Evolutionary conservation across 2,329 filamentous ascomycete genomes (phyloP), one percentile per base, ranked within the genome.

Genomic region (Pyrenophora graminea): DNA sequence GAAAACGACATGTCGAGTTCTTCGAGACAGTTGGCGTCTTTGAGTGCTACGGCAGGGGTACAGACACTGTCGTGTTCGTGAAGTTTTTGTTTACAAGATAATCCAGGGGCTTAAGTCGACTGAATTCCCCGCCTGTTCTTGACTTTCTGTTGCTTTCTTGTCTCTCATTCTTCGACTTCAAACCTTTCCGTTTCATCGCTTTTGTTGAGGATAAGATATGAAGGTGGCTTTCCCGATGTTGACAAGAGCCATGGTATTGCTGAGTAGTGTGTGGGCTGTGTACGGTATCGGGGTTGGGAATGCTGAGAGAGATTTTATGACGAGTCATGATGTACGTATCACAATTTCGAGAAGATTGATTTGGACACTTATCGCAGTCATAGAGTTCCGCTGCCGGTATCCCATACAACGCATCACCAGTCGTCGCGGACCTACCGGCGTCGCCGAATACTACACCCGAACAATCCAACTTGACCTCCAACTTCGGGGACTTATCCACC

Each of bases 41-140:
- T 40, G n/a, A 44, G 58, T 60, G 50, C 40, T 58, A 64, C 64
- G 50, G 51, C 61, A 65, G 53, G 46, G 10, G 27, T 48, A 41
- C 50, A 49, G 46, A 46, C 19, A 45, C 48, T 38, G 23, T 45
- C 44, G 17, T 45, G 45, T 43, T 50, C 27, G 19, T 21, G 19
- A 30, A 12, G 8, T 7, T 10, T 10, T 30, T 56, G 48, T 61
- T 61, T 60, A 30, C 27, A 30, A 30, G 9, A 30, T 30, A 3
- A 30, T 9, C 9, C 2, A 2, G 5, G 41, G 30, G 13, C 17
- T 15, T 15, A 32, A 21, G 13, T 6, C 15, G 5, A 2, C 49
- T n/a, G 6, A 50, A 17, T 18, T 51, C 10, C 31, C 39, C 2
- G 10, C 27, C 27, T 30, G 12, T 9, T 30, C 10, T 3, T 30